Evolutionary conservation across 2,329 filamentous ascomycete species (phyloP), one percentile per base, ranked within the genome.

Genomic region (Fusarium secorum): DNA sequence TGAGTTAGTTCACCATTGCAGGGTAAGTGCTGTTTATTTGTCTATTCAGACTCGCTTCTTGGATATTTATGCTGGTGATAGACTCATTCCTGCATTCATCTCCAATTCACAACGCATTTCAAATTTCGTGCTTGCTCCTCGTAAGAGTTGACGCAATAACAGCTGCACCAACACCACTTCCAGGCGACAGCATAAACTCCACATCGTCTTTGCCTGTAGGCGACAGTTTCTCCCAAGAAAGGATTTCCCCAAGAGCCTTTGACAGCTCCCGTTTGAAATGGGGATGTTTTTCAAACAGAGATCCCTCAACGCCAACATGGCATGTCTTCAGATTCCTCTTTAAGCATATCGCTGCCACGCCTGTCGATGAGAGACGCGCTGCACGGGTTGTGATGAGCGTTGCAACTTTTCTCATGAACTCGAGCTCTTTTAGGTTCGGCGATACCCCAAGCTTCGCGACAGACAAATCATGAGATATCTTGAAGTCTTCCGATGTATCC

Each of bases 251-350:
- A 48, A 99, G 87, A n/a, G 95, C 96, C 79, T 91, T 87, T 6
- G 96, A 95, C 58, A 95, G 93, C 56, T 95, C 92, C 55, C 90
- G 87, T 86, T 98, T 97, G 88, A 99, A 99, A 83, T 97, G 93
- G 10, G 96, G 96, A 83, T 98, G 98, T 81, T 98, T 98, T 87
- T 97, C 98, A 85, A 99, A 98, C 60, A 99, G 94, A 20, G 93
- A 97, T 33, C 96, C 96, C 78, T 99, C 96, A 42, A 96, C 96
- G 75, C 96, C 96, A 33, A 98, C 96, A 80, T 98, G 95, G 83
- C 93, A 97, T 32, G 87, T 87, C 78, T 92, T 84, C 81, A 94
- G 95, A 73, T 89, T 88, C 88, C 98, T 98, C 90, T 98, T 98
- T 84, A 91, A 96, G 87, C 93, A 94, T 78, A 99, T 98, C 60